Base-by-base conservation (phyloP, 225 moss, liverwort and hornwort genomes). In the Pleurozium schreberi region DNA sequence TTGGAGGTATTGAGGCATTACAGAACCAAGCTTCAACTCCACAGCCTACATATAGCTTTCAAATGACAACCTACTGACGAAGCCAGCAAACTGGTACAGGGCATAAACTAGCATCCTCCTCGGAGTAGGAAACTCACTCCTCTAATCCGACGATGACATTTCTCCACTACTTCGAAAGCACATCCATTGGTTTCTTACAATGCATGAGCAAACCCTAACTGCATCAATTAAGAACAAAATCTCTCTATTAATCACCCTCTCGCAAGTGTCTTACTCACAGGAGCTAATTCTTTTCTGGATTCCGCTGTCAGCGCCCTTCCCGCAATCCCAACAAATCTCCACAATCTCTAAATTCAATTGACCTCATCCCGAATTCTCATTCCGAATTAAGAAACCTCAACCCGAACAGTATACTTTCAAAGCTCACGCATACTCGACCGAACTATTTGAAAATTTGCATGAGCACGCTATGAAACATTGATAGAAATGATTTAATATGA, bases 131-230 rank as follows among this genome's bases (percentile, higher is more conserved):
- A 43, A 68, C 38, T 82, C 77, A 45, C 38, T 77, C 82, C 47
- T 75, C 63, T 49, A 69, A 80, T 84, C 63, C 60, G 74, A 57
- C 57, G 57, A 40, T 43, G 68, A 64, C 30, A 82, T 73, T 77
- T 68, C 60, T 83, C 52, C 60, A 77, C 40, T 76, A 52, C 67
- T 76, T 85, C 69, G 69, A 88, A 49, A 61, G 33, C 63, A 80
- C 79, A 87, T 84, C 79, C 60, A 69, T 55, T 31, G 18, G 33
- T 82, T 73, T 65, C 80, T 57, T 42, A 43, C 52, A 73, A 84
- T 62, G 76, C 83, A 85, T 11, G 49, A 64, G 55, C 65, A 70
- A 94, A 94, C 93, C 92, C 93, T 92, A 94, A 93, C 85, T 80
- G 63, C 90, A 88, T 88, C 90, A 78, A 86, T 33, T 22, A 42